Evolutionary conservation across 179 eudicot species (phyloP).

Genomic region (Gypsophila paniculata): DNA sequence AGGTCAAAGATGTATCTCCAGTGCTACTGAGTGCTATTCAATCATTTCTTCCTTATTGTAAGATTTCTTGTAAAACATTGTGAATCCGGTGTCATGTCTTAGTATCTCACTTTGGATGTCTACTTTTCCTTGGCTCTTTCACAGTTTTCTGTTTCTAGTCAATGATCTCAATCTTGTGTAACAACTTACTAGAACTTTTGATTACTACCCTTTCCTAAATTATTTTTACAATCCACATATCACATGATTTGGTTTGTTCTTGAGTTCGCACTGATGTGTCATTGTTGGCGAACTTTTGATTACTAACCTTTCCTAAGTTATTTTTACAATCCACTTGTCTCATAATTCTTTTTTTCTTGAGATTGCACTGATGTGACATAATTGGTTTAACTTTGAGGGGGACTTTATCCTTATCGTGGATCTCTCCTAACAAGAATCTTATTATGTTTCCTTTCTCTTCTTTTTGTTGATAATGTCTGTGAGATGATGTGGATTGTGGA

Average conservation of each 20-base stretch:
- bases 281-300: background rate
- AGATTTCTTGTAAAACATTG: slow-evolving; percentile 30
- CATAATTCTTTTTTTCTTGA: no score
- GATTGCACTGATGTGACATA: background rate
- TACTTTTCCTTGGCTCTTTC: background rate
- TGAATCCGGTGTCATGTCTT: background rate
- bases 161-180: slow-evolving; percentile 3
- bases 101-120: background rate
- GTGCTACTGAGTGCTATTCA: slow-evolving; percentile 71
- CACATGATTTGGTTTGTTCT: no score
- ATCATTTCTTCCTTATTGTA: slow-evolving; percentile 73
- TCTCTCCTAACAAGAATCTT: background rate
- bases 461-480: background rate
- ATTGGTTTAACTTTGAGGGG: background rate
- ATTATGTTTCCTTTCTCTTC: background rate
- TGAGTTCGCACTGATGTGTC: background rate
- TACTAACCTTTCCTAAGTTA: background rate
- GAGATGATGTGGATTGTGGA: background rate
- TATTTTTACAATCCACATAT: background rate
- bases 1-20: slow-evolving; percentile 87
- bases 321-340: background rate
- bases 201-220: background rate
- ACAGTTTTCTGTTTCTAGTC: background rate
- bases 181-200: background rate
- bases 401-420: background rate